Evolutionary conservation across 257 asterid genomes (phyloP).

Genomic region (Coffea canephora): DNA sequence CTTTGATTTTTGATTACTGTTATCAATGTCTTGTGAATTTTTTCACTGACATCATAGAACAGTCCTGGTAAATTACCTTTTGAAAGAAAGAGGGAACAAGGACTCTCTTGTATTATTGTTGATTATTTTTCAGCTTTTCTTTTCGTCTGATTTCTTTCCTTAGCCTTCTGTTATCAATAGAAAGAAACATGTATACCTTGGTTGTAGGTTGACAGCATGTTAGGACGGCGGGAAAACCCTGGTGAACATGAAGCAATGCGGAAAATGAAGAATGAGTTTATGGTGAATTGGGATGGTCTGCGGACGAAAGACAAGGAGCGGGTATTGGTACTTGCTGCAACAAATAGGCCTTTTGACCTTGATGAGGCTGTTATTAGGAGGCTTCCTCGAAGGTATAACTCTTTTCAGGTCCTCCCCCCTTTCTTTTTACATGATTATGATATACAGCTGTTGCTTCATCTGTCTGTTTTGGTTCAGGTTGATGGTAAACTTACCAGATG

Average conservation of each 20-base stretch:
- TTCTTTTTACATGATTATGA: background rate
- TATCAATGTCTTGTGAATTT: background rate
- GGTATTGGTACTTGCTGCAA: constrained; percentile 89
- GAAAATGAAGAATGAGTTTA: constrained; percentile 92
- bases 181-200: background rate
- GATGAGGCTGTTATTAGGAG: constrained; percentile 96
- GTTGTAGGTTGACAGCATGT: constrained; percentile 86
- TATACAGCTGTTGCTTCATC: background rate
- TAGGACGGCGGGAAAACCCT: constrained; percentile 94
- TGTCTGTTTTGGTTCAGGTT: constrained; percentile 44
- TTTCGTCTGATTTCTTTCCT: constrained; percentile 4
- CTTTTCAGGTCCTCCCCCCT: background rate
- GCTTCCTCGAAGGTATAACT: constrained; percentile 78
- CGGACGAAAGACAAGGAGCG: constrained; percentile 94
- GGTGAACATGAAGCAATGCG: constrained; percentile 99
- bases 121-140: background rate
- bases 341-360: constrained; percentile 92
- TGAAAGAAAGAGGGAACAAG: background rate
- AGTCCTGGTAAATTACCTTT: background rate
- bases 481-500: constrained; percentile 92
- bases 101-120: background rate
- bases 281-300: constrained; percentile 95
- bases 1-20: background rate
- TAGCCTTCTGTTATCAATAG: background rate
- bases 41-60: background rate